A percentile compares a stretch with the other conserved stretches of the same genome.
Evolutionary conservation across 805 yeast species (phyloP).

Genomic region (Teunomyces atbi): DNA sequence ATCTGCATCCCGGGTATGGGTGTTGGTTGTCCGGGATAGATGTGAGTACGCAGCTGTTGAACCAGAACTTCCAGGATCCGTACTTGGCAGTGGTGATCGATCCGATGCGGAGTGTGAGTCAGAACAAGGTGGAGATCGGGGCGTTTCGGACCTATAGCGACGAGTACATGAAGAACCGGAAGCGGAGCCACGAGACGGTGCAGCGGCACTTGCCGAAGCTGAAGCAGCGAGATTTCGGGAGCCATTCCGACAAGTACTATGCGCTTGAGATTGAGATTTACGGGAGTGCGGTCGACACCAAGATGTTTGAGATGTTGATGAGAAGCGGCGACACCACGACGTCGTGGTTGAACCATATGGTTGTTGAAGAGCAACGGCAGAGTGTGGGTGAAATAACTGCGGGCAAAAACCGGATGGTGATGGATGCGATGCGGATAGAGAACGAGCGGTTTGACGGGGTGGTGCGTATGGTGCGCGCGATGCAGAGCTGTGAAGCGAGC

Average conservation of each 20-base stretch:
- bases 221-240: conserved; percentile 66
- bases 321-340: conserved; percentile 9
- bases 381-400: background rate
- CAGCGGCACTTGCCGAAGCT: conserved; percentile 39
- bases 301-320: conserved; percentile 8
- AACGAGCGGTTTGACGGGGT: background rate
- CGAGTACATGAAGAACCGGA: conserved; percentile 15
- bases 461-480: background rate
- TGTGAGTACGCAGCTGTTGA: conserved; percentile 81
- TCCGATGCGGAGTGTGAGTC: conserved; percentile 64
- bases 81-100: conserved; percentile 86
- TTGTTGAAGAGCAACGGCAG: background rate
- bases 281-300: conserved; percentile 48
- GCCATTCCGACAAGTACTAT: conserved; percentile 68
- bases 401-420: background rate
- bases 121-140: conserved; percentile 76
- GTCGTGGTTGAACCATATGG: conserved; percentile 12
- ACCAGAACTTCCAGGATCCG: conserved; percentile 89
- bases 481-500: conserved; percentile 1
- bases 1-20: conserved; percentile 98
- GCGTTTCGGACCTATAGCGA: conserved; percentile 76
- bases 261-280: conserved; percentile 61
- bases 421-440: background rate
- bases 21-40: conserved; percentile 95
- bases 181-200: conserved; percentile 5